These are phyloP conservation scores for Davidsoniella virescens DNA, from an alignment of 2,329 filamentous ascomycete genomes.

Conservation along the genomic window DNA sequence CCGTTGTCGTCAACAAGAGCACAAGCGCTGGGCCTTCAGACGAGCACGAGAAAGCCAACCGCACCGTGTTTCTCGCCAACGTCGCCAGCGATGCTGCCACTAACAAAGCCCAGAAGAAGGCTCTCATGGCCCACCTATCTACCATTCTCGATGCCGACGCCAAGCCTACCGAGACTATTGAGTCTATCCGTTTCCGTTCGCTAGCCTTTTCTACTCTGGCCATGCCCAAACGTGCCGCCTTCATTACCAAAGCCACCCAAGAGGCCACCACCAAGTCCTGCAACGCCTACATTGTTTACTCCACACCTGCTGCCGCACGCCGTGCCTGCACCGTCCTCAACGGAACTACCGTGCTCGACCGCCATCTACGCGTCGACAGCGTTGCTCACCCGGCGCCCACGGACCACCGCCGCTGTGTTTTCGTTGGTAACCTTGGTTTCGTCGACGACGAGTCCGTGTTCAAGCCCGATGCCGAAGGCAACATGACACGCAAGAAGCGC, in stretches of 20 bases:
- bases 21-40: not conserved
- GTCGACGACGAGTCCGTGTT: conserved; percentile 76
- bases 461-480: conserved; percentile 46
- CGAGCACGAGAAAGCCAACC: conserved; percentile 69
- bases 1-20: conserved; percentile 23
- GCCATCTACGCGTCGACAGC: conserved; percentile 80
- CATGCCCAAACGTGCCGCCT: conserved; percentile 87
- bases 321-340: conserved; percentile 66
- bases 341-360: conserved; percentile 64
- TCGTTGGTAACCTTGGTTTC: conserved; percentile 91
- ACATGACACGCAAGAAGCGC: conserved; percentile 55
- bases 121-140: conserved; percentile 58
- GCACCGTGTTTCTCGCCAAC: conserved; percentile 88
- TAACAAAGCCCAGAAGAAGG: conserved; percentile 66
- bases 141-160: conserved; percentile 47
- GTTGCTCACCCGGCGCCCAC: conserved; percentile 72
- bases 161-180: conserved; percentile 51
- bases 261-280: conserved; percentile 80
- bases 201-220: conserved; percentile 63
- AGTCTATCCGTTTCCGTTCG: conserved; percentile 88
- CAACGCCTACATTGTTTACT: conserved; percentile 89
- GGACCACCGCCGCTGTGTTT: conserved; percentile 81
- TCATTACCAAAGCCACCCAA: conserved; percentile 80
- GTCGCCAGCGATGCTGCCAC: conserved; percentile 71
- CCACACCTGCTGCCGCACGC: conserved; percentile 55